Base-by-base conservation (phyloP, 2,329 filamentous ascomycete species). In the Exophiala sp. region DNA sequence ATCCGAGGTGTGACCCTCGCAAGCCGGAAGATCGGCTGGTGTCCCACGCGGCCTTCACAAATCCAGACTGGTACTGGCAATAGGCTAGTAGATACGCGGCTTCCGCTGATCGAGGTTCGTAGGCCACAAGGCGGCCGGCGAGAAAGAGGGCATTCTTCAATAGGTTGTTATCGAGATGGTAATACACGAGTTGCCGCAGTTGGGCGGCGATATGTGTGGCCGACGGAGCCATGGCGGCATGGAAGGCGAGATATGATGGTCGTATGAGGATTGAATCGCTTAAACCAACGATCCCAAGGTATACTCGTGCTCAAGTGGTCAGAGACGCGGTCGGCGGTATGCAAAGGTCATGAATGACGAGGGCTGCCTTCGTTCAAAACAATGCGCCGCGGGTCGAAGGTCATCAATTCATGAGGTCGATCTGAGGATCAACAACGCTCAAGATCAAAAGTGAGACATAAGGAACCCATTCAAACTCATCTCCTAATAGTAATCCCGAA, bases 111-210 rank as follows among this genome's bases (percentile, higher is more conserved):
- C 88, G 85, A 20, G 87, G 83, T 65, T 97, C 92, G 64, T 92
- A 88, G 47, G 90, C 91, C 58, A 85, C 81, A 16, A 96, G 82
- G 61, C 94, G 85, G 66, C 92, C 89, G 56, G 94, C 88, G 58
- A 96, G 89, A 74, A 99, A 99, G 39, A 96, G 84, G 52, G 94
- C 94, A 68, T 95, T 97, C 52, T 91, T 85, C 67, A 88, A 80
- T 35, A 91, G 84, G 66, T 91, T 86, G 69, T 96, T 95, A 77
- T 99, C 94, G 70, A 99, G 84, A 68, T 86, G 80, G 69, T 87
- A 86, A 73, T 84, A 85, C 58, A 87, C 80, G 45, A 86, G 75
- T 64, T 86, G 81, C 65, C 83, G 77, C 65, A 87, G 75, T 69
- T 87, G 84, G 62, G 74, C 73, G 51, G 79, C 77, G 57, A 83